Conservation (phyloP, 768 basidiomycete genomes). For the Sporobolomyces roseus region DNA sequence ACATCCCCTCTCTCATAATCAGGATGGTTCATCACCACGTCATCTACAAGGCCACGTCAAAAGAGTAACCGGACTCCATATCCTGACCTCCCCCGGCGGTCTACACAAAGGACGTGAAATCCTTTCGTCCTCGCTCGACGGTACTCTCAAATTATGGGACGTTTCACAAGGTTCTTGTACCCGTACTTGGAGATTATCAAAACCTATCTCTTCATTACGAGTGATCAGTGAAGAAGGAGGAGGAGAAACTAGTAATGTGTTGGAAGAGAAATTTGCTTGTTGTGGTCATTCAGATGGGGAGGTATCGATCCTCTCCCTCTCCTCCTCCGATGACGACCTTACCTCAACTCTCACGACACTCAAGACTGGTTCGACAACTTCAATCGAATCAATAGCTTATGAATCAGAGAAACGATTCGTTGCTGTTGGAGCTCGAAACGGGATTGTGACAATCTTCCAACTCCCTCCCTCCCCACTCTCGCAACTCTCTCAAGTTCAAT, state of each 20-base stretch:
- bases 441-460: background rate
- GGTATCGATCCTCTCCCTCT: slow-evolving; percentile 3
- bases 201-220: slow-evolving; percentile 13
- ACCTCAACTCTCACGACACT: background rate
- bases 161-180: slow-evolving; percentile 58
- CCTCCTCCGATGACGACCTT: background rate
- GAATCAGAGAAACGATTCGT: background rate
- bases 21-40: slow-evolving; percentile 56
- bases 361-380: background rate
- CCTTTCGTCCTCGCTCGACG: slow-evolving; percentile 65
- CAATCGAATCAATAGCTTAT: background rate
- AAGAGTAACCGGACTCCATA: slow-evolving; percentile 61
- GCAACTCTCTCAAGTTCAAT: background rate
- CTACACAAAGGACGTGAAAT: slow-evolving; percentile 59
- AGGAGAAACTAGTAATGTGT: slow-evolving; percentile 1
- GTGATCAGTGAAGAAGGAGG: background rate
- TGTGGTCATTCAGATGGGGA: slow-evolving; percentile 21
- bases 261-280: slow-evolving; percentile 3
- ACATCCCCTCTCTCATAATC: slow-evolving; percentile 8
- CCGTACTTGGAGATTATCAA: slow-evolving; percentile 44
- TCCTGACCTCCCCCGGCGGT: slow-evolving; percentile 54
- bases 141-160: slow-evolving; percentile 69
- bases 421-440: background rate
- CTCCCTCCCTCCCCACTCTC: background rate
- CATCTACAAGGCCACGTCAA: slow-evolving; percentile 65